These are phyloP conservation scores for Ceratobasidium sp. DNA, from an alignment of 1,284 basidiomycete genomes.

Conservation along the genomic window DNA sequence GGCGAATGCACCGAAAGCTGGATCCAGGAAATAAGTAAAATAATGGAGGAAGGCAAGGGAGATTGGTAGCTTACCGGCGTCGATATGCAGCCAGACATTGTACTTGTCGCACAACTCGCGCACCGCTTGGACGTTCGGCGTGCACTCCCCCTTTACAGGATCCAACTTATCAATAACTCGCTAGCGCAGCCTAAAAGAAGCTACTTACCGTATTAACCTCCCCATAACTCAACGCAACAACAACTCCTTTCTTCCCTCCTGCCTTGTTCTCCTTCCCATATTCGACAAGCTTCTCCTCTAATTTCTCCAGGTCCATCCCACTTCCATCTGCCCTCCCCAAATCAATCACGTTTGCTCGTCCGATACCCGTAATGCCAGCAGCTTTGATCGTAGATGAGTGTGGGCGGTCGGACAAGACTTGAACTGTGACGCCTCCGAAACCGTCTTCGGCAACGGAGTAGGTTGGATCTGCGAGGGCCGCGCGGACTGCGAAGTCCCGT, in stretches of 20 bases:
- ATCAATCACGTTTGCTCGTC: slow-evolving; percentile 58
- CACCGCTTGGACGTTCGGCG: slow-evolving; percentile 54
- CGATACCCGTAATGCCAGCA: slow-evolving; percentile 61
- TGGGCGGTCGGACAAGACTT: slow-evolving; percentile 60
- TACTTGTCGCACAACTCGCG: slow-evolving; percentile 58
- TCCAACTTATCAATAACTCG: not conserved
- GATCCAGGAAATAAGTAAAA: not conserved
- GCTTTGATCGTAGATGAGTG: slow-evolving; percentile 64
- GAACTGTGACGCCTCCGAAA: slow-evolving; percentile 56
- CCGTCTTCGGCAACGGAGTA: slow-evolving; percentile 61
- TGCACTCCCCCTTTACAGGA: slow-evolving; percentile 57
- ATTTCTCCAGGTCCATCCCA: slow-evolving; percentile 57
- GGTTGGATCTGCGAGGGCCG: slow-evolving; percentile 51
- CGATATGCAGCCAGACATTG: slow-evolving; percentile 64
- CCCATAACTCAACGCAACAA: slow-evolving; percentile 60
- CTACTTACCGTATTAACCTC: slow-evolving; percentile 63
- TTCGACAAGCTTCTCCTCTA: slow-evolving; percentile 52
- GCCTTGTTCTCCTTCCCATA: slow-evolving; percentile 25
- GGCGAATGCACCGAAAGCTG: slow-evolving; percentile 64
- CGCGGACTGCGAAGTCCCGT: slow-evolving; percentile 55
- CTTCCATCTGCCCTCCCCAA: slow-evolving; percentile 52
- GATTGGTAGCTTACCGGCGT: slow-evolving; percentile 57
- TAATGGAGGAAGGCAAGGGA: not conserved
- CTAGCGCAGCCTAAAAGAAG: not conserved
- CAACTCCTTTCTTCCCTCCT: slow-evolving; percentile 30